phyloP scores from a whole-genome alignment of 176 grass and related monocot genomes.

The Rhynchospora pubera region DNA sequence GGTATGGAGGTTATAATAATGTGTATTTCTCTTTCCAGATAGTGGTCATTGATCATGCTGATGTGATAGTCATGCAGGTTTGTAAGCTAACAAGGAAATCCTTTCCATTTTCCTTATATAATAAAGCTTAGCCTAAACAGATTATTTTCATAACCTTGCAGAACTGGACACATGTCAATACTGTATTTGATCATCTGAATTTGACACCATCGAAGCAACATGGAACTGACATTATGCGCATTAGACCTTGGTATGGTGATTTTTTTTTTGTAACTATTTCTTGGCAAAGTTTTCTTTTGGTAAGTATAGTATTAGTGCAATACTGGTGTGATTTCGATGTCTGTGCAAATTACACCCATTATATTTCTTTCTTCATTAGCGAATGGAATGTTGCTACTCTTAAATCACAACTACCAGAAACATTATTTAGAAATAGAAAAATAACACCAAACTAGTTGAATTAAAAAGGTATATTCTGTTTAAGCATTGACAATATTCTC shows the following conservation, averaged over 20 bases:
- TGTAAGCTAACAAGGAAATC: conserved; percentile 23
- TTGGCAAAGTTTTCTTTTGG: neutral
- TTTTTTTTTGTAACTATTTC: conserved; percentile 12
- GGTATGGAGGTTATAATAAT: conserved; percentile 8
- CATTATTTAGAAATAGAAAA: neutral
- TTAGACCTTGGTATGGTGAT: conserved; percentile 69
- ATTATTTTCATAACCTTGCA: conserved; percentile 35
- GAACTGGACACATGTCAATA: conserved; percentile 81
- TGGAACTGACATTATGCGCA: conserved; percentile 89
- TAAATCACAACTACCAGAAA: neutral
- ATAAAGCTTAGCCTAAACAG: conserved; percentile 6
- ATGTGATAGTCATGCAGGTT: conserved; percentile 95
- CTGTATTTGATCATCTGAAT: conserved; percentile 81
- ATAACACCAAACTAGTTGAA: neutral
- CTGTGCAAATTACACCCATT: neutral
- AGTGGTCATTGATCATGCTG: conserved; percentile 70
- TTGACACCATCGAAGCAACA: conserved; percentile 70
- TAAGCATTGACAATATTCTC: neutral
- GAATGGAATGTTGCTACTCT: neutral
- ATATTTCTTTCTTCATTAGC: neutral
- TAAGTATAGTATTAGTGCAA: conserved; percentile 4
- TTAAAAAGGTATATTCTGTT: neutral
- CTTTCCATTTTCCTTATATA: neutral
- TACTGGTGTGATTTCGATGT: neutral
- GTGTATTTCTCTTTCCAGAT: conserved; percentile 41